Base-by-base conservation (phyloP, 2,329 filamentous ascomycete genomes). In the Elsinoe batatas region DNA sequence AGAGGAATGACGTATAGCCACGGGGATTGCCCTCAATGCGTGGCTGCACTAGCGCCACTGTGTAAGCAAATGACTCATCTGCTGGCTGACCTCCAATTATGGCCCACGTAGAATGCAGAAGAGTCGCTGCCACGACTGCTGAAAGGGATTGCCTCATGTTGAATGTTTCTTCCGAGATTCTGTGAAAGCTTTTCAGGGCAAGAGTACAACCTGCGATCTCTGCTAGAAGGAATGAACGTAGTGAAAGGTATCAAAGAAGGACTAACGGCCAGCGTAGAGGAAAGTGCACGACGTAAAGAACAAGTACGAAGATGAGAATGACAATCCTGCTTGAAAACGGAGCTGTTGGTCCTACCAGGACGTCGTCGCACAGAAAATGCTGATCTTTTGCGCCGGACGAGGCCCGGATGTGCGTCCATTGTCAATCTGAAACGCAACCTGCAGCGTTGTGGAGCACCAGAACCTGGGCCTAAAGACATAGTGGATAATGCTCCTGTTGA, bases 1-100 rank as follows among this genome's bases (percentile, higher is more conserved):
- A 58, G 26, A 58, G 56, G 54, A 56, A 58, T 5, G 57, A 57
- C 3, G 55, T 57, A 20, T 50, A 51, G 47, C 55, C 55, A 33
- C 33, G 7, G 5, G 53, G 38, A 15, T 44, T 43, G 33, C 43
- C 43, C 12, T 37, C 56, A 10, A 58, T 32, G n/a, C 30, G 30
- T 0, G 56, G 56, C 50, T 58, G 56, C 7, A 55, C 46, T 3
- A 58, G 35, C 4, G 56, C 53, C 15, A 54, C 51, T 1, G 56
- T 58, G 30, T 33, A 58, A 18, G 33, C 51, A 15, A 47, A 10
- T 3, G 38, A 42, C 10, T 22, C 17, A 13, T 42, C 38, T 7
- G 53, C 53, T 18, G 38, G 38, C n/a, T 44, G 38, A 33, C 53
- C 53, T 13, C 53, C 53, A 22, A 55, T 55, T 30, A 55, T 55